Conservation (phyloP, 2,329 filamentous ascomycete genomes). For the Graphilbum ipis-grandicollis region DNA sequence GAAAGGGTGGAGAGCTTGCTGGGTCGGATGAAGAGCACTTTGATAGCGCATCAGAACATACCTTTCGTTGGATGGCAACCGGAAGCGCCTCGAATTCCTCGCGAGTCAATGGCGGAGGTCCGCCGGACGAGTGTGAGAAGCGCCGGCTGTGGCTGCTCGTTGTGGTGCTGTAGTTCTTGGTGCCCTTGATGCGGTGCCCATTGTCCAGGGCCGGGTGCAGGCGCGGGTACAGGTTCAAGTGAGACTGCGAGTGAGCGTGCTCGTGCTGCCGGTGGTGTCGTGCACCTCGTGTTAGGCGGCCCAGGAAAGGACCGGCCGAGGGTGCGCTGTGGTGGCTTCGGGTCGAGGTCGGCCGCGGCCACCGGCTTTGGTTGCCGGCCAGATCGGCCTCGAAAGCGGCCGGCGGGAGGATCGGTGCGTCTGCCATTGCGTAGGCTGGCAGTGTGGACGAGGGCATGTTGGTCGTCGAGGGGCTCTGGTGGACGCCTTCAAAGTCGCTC, state of each 20-base stretch:
- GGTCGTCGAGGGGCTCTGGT: not conserved
- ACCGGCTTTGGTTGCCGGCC: not conserved
- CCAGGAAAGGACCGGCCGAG: too few species aligned
- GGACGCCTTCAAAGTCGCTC: not conserved
- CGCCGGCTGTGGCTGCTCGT: constrained; percentile 2
- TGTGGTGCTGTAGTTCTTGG: not conserved
- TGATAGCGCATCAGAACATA: constrained; percentile 11
- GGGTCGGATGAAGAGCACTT: too few species aligned
- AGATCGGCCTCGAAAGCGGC: too few species aligned
- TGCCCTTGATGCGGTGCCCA: not conserved
- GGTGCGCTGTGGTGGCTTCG: too few species aligned
- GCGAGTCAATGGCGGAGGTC: constrained; percentile 18
- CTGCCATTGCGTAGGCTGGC: too few species aligned
- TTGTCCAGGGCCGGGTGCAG: too few species aligned
- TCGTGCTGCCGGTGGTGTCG: not conserved
- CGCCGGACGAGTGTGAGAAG: constrained; percentile 8
- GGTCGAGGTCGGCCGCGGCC: not conserved
- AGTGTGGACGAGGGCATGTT: constrained; percentile 1
- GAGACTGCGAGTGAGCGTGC: too few species aligned
- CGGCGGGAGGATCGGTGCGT: too few species aligned
- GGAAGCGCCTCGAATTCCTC: constrained; percentile 33
- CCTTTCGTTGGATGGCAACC: constrained; percentile 31
- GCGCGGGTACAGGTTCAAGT: too few species aligned
- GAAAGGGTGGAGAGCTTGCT: too few species aligned
- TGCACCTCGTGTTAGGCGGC: too few species aligned